These are phyloP conservation scores for Globisporangium abappressorium DNA, from an alignment of 352 stramenopile species.

Conservation along the genomic window DNA sequence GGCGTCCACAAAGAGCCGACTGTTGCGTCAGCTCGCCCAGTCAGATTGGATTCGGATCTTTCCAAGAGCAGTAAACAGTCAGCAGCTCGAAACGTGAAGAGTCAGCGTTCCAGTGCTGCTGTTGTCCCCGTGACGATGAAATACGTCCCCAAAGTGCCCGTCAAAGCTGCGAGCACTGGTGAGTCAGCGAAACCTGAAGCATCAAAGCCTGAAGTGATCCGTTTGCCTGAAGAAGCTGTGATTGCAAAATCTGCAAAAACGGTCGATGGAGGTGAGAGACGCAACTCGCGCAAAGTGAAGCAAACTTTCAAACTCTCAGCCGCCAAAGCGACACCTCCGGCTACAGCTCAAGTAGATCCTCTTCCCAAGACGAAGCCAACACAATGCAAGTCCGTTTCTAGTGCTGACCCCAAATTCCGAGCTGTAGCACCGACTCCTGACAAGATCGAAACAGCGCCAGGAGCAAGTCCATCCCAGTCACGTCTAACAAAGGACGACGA, in stretches of 20 bases:
- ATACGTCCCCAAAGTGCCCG: neutral
- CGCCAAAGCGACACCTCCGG: neutral
- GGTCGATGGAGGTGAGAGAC: neutral
- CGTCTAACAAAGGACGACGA: neutral
- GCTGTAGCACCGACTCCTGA: neutral
- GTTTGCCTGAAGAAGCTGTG: neutral
- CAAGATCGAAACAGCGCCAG: neutral
- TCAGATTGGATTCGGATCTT: neutral
- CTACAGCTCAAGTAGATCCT: neutral
- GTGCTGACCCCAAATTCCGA: neutral
- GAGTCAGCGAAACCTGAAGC: neutral
- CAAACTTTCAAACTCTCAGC: neutral
- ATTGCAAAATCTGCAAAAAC: neutral
- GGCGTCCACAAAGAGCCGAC: neutral
- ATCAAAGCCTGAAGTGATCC: neutral
- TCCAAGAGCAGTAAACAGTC: neutral
- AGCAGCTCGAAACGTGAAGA: neutral
- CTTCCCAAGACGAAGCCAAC: neutral
- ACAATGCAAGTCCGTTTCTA: neutral
- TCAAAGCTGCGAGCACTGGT: neutral
- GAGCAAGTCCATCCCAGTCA: neutral
- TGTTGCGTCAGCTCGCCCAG: neutral
- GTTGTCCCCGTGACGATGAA: constrained; percentile 4
- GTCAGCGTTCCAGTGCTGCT: neutral
- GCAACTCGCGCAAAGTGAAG: neutral